Conservation (phyloP, 78 protist species). For the Polysphondylium violaceum region DNA sequence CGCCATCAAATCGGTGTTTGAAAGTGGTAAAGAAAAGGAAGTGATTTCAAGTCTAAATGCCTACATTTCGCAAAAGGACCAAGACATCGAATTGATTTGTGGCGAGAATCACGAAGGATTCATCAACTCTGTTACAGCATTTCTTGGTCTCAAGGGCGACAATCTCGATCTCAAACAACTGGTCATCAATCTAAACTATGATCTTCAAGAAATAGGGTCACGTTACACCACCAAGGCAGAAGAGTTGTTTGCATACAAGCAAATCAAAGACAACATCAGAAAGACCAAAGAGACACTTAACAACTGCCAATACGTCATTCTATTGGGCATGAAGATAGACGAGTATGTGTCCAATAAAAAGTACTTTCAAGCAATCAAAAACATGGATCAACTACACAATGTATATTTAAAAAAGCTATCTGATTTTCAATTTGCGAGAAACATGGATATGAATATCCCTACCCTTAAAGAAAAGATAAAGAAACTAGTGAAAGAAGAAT, state of each 20-base stretch:
- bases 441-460: slow-evolving; percentile 72
- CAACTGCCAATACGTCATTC: slow-evolving; percentile 69
- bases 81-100: slow-evolving; percentile 74
- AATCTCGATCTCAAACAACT: slow-evolving; percentile 44
- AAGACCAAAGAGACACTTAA: slow-evolving; percentile 51
- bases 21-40: slow-evolving; percentile 51
- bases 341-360: slow-evolving; percentile 44
- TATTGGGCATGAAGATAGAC: slow-evolving; percentile 62
- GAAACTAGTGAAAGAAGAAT: slow-evolving; percentile 71
- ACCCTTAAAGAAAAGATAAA: slow-evolving; percentile 40
- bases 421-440: slow-evolving; percentile 76
- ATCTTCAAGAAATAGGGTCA: slow-evolving; percentile 47
- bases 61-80: slow-evolving; percentile 25
- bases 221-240: slow-evolving; percentile 39
- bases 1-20: slow-evolving; percentile 71
- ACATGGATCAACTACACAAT: slow-evolving; percentile 76
- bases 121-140: slow-evolving; percentile 64
- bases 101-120: slow-evolving; percentile 78
- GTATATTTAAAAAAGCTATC: slow-evolving; percentile 45
- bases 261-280: slow-evolving; percentile 50
- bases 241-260: slow-evolving; percentile 38
- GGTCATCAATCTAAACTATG: slow-evolving; percentile 44
- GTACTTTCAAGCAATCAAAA: slow-evolving; percentile 60
- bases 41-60: slow-evolving; percentile 29
- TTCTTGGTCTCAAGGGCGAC: slow-evolving; percentile 46